Evolutionary conservation across 257 asterid species (phyloP), one percentile per base, ranked within the genome.

Genomic region (Ajuga chamaepitys): DNA sequence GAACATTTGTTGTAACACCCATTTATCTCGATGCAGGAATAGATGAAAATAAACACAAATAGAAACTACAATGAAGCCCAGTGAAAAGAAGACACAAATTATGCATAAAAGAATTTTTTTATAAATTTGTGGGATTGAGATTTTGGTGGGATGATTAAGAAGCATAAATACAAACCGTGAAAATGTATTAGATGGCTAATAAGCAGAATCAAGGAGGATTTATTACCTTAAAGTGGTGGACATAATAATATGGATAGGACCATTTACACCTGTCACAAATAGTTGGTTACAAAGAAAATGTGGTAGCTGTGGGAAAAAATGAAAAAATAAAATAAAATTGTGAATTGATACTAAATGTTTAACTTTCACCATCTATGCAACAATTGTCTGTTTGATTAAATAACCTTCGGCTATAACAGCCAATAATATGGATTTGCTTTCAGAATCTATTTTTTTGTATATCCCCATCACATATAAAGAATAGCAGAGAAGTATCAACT

Each of bases 161-260:
- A 67, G 32, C 44, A 26, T 4, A 67, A 42, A 55, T 41, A 22
- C 58, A 46, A 30, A 35, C 1, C 22, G 25, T 34, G 40, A 34
- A 14, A 45, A 58, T 58, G 37, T 11, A 58, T 14, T 30, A 47
- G 12, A 68, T 34, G 53, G 14, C 28, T 13, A 35, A 11, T 20
- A 47, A 47, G 32, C 12, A 58, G n/a, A 2, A 61, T 26, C 12
- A 18, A 11, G 12, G 71, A 71, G 42, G 38, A 28, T 17, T 21
- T 35, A 26, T 50, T 55, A 73, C 77, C 87, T 76, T 64, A 79
- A 66, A 26, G 70, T 54, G 51, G 77, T 32, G 24, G 82, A 70
- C 79, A 76, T 68, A 40, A 76, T 70, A 48, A 79, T 73, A 61
- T 73, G 82, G 64, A 71, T 60, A 46, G 87, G 82, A 53, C 81